Evolutionary conservation across 176 grass and related monocot species (phyloP), one percentile per base, ranked within the genome.

Genomic region (Carex myosuroides): DNA sequence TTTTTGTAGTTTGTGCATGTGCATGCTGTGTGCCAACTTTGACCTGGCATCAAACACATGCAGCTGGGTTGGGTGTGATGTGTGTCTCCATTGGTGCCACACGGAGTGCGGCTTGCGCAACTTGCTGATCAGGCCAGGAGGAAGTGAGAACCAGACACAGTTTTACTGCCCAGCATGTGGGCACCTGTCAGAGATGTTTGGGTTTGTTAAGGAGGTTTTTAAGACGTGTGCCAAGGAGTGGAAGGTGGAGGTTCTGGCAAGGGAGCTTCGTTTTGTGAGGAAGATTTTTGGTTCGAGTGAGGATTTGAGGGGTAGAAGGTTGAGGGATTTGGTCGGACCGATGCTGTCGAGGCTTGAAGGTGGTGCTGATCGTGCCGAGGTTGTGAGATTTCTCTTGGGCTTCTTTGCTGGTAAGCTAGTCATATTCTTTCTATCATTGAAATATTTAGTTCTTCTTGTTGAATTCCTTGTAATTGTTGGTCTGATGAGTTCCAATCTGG

Each of bases 21-120:
- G 95, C 82, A 86, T 88, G 80, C 85, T 93, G 54, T 98, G 95
- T 65, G 91, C 81, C 14, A 95, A 93, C 65, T 98, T 98, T 80
- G 95, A 98, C 61, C 85, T 79, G 79, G 92, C 92, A 87, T 93
- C 84, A 61, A 95, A 98, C 88, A 98, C 95, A 13, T 98, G 95
- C 77, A 89, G 91, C 62, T 98, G 95, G 95, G 95, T 98, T 85
- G 95, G 95, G 62, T 98, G 93, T 85, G 95, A 95, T 78, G 82
- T 90, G 14, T 98, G 93, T 83, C 89, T 98, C 73, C 95, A 98
- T 86, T 98, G 95, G 95, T 98, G 95, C 83, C 95, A 98, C 70
- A 95, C 92, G 60, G 91, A 98, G 60, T 98, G 95, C 82, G 95
- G 86, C 13, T 81, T 95, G 58, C 89, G 11, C 18, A 83, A 89